These are phyloP conservation scores for Naganishia sp. DNA, from an alignment of 1,284 basidiomycete genomes.

Conservation along the genomic window DNA sequence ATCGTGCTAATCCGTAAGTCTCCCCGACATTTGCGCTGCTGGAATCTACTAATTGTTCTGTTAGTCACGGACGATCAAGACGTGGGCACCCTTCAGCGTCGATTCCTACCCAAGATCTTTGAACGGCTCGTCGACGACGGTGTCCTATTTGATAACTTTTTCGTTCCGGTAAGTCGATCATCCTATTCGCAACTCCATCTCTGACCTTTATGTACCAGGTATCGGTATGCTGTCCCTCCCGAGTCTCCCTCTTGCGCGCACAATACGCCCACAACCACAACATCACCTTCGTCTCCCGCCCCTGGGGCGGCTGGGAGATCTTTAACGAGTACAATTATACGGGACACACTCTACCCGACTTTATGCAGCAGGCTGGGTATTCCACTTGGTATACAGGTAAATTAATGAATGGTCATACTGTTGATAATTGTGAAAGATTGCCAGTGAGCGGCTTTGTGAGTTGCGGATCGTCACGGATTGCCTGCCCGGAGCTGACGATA, in stretches of 20 bases:
- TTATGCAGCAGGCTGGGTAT: conserved; percentile 43
- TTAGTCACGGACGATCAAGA: conserved; percentile 44
- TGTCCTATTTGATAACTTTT: conserved; percentile 40
- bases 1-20: conserved; percentile 41
- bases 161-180: conserved; percentile 34
- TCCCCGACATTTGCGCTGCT: not conserved
- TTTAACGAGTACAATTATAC: conserved; percentile 45
- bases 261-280: conserved; percentile 47
- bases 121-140: conserved; percentile 38
- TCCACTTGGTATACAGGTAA: conserved; percentile 46
- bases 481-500: not conserved
- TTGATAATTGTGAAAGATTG: conserved; percentile 37
- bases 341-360: conserved; percentile 41
- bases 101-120: conserved; percentile 37
- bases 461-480: not conserved
- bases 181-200: not conserved
- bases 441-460: conserved; percentile 33
- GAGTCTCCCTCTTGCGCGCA: conserved; percentile 40
- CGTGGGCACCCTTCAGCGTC: conserved; percentile 31
- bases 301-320: conserved; percentile 43
- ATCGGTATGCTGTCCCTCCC: conserved; percentile 44
- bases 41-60: not conserved
- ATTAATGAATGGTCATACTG: conserved; percentile 45
- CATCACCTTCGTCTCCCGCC: conserved; percentile 41
- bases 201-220: conserved; percentile 4